Evolutionary conservation across 192 early-diverging fungal species (phyloP), one percentile per base, ranked within the genome.

Genomic region (Kappamyces sp.): DNA sequence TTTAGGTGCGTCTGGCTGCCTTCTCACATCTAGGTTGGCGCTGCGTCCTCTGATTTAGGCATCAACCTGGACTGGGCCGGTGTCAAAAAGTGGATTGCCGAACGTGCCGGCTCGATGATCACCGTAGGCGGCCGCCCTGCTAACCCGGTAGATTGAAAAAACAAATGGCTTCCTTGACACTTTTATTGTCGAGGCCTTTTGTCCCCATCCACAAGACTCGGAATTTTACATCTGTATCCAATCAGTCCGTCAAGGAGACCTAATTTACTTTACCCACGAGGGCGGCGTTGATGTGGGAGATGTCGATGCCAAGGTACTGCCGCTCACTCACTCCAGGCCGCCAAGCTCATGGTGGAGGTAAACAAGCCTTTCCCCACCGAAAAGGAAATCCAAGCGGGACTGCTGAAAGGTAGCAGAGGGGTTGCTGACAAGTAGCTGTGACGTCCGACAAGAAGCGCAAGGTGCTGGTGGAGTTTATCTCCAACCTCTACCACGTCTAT

Each of bases 171-270:
- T 88, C 32, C 79, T 98, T 40, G 89, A 92, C 85, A 93, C 89
- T 13, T 96, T 98, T 82, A 69, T 98, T 58, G 84, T 97, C 47
- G 96, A 97, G 77, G 90, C 91, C 36, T 91, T 98, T 63, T 83
- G 91, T 51, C 89, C 93, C 55, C 96, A 98, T 72, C 80, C 90
- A 38, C 75, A 80, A 61, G 84, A 91, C 67, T 89, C 88, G 46
- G 96, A 98, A 78, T 95, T 93, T 81, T 98, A 96, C 72, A 83
- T 97, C 51, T 91, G 89, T 77, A 94, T 98, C 76, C 93, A 96
- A 78, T 90, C 90, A 51, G 84, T 85, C 54, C 90, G 95, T 66
- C 87, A 96, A 41, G 96, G 96, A 54, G 93, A 98, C 76, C 82
- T 87, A 69, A 93, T 98, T 51, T 84, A 92, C 60, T 98, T 96